These are phyloP conservation scores for Agastache rugosa DNA, from an alignment of 257 asterid genomes.

Conservation along the genomic window DNA sequence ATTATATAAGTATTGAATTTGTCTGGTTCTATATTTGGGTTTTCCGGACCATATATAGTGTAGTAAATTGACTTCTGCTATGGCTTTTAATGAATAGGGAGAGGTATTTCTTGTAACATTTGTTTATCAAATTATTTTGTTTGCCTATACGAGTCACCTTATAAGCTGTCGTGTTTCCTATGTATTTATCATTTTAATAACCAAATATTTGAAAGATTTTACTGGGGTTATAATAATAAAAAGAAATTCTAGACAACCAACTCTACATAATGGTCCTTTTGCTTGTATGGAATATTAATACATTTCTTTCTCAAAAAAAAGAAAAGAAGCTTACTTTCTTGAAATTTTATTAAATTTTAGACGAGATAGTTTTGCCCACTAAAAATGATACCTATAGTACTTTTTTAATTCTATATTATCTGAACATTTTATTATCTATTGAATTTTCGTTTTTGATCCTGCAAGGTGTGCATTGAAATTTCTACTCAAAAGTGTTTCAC, in stretches of 20 bases:
- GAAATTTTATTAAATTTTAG: too few relatives aligned
- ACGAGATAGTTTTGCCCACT: too few relatives aligned
- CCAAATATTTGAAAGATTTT: not conserved
- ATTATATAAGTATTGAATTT: conserved; percentile 1
- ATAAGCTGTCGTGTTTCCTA: not conserved
- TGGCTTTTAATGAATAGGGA: conserved; percentile 7
- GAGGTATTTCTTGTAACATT: not conserved
- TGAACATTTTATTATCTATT: too few relatives aligned
- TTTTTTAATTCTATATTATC: too few relatives aligned
- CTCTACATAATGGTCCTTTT: not conserved
- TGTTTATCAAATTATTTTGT: not conserved
- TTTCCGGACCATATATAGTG: not conserved
- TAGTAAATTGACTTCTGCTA: conserved; percentile 2
- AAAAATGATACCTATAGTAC: too few relatives aligned
- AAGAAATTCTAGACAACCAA: not conserved
- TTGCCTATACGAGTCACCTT: not conserved
- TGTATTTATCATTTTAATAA: not conserved
- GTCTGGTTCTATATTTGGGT: not conserved
- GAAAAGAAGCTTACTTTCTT: too few relatives aligned
- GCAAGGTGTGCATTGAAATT: too few relatives aligned
- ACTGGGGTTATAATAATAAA: not conserved
- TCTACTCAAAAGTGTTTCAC: too few relatives aligned
- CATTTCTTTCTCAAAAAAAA: too few relatives aligned
- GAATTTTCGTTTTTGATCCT: too few relatives aligned
- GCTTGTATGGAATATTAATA: not conserved